Evolutionary conservation across 352 stramenopile genomes (phyloP).

Genomic region (Phytophthora sp.): DNA sequence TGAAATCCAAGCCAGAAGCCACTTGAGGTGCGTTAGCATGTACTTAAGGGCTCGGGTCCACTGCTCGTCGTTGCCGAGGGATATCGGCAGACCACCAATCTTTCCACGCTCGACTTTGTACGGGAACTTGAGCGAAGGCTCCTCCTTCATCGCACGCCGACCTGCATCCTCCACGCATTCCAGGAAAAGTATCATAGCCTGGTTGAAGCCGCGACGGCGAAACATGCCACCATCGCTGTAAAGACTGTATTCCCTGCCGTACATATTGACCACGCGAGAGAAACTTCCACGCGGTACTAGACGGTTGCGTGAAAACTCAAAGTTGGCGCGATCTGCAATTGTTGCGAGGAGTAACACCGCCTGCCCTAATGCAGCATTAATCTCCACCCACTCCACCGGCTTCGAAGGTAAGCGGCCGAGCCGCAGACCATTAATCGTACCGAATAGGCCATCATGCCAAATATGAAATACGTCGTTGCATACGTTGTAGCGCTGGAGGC

Average conservation of each 20-base stretch:
- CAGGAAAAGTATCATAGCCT: slow-evolving; percentile 91
- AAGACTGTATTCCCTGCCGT: slow-evolving; percentile 84
- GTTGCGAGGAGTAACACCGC: slow-evolving; percentile 84
- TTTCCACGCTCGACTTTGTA: slow-evolving; percentile 92
- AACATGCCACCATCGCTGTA: slow-evolving; percentile 89
- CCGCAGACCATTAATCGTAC: slow-evolving; percentile 89
- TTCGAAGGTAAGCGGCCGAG: slow-evolving; percentile 82
- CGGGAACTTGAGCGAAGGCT: slow-evolving; percentile 89
- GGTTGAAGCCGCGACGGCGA: slow-evolving; percentile 90
- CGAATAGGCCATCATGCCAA: slow-evolving; percentile 90
- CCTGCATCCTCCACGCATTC: slow-evolving; percentile 90
- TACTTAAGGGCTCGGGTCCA: slow-evolving; percentile 94
- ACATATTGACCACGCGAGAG: slow-evolving; percentile 85
- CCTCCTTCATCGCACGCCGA: slow-evolving; percentile 85
- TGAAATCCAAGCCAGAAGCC: slow-evolving; percentile 92
- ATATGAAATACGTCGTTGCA: slow-evolving; percentile 93
- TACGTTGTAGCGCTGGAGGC: slow-evolving; percentile 86
- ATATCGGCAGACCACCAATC: slow-evolving; percentile 90
- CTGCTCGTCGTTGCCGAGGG: slow-evolving; percentile 88
- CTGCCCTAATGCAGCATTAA: slow-evolving; percentile 89
- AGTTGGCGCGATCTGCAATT: slow-evolving; percentile 80
- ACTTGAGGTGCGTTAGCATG: slow-evolving; percentile 93
- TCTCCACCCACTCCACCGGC: slow-evolving; percentile 90
- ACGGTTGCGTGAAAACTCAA: slow-evolving; percentile 85
- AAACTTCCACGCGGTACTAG: slow-evolving; percentile 86